phyloP scores from a whole-genome alignment of 1,284 basidiomycete genomes.

The Marasmius sp. region DNA sequence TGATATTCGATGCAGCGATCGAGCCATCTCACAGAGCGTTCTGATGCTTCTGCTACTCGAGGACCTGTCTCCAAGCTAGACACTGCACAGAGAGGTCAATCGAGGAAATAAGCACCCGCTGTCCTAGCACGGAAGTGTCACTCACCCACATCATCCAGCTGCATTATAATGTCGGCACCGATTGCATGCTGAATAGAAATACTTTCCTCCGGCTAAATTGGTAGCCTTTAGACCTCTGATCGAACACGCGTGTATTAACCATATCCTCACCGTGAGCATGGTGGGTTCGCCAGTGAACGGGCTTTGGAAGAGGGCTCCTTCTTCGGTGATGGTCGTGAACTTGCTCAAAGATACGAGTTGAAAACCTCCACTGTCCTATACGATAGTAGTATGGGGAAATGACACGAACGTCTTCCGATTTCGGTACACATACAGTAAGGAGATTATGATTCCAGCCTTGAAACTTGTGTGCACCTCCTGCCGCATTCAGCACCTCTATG shows the following conservation, averaged over 20 bases:
- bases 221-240: background rate
- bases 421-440: slow-evolving; percentile 58
- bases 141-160: slow-evolving; percentile 85
- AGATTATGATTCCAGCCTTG: slow-evolving; percentile 84
- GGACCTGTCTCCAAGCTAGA: slow-evolving; percentile 73
- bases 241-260: background rate
- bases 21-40: slow-evolving; percentile 79
- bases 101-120: background rate
- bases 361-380: slow-evolving; percentile 82
- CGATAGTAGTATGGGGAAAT: slow-evolving; percentile 3
- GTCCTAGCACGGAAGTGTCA: slow-evolving; percentile 14
- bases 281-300: slow-evolving; percentile 83
- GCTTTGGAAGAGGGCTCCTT: slow-evolving; percentile 80
- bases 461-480: slow-evolving; percentile 80
- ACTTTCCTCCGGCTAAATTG: slow-evolving; percentile 16
- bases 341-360: slow-evolving; percentile 83
- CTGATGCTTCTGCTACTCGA: slow-evolving; percentile 82
- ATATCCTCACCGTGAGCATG: slow-evolving; percentile 68
- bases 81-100: slow-evolving; percentile 39
- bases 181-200: slow-evolving; percentile 66
- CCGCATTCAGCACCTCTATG: slow-evolving; percentile 64
- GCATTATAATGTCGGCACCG: slow-evolving; percentile 90
- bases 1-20: slow-evolving; percentile 81
- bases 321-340: slow-evolving; percentile 82
- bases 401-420: slow-evolving; percentile 12